A percentile compares a stretch with the other conserved stretches of the same genome.
Evolutionary conservation across 768 basidiomycete species (phyloP).

Genomic region (Lactarius quietus): DNA sequence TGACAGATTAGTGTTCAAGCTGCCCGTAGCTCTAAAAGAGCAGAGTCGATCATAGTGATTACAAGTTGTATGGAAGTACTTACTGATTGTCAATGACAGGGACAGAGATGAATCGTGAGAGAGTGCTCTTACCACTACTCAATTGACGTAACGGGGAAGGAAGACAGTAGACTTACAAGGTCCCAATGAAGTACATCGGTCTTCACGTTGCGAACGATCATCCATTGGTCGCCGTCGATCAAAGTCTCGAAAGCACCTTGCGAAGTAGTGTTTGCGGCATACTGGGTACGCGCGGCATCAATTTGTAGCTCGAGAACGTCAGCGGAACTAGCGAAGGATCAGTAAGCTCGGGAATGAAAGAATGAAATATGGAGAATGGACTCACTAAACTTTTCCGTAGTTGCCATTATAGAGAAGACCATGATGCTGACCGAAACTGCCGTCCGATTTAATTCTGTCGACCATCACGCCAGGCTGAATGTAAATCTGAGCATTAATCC

Average conservation of each 20-base stretch:
- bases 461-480: conserved; percentile 45
- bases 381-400: conserved; percentile 54
- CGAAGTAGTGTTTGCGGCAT: conserved; percentile 40
- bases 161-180: conserved; percentile 43
- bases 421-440: conserved; percentile 48
- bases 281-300: conserved; percentile 56
- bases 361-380: not conserved
- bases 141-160: not conserved
- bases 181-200: conserved; percentile 68
- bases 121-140: conserved; percentile 43
- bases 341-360: not conserved
- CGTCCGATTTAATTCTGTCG: conserved; percentile 57
- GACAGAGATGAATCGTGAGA: conserved; percentile 66
- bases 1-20: conserved; percentile 33
- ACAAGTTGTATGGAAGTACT: conserved; percentile 22
- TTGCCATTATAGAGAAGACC: conserved; percentile 67
- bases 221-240: conserved; percentile 62
- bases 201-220: conserved; percentile 58
- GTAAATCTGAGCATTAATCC: conserved; percentile 51
- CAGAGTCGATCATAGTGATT: not conserved
- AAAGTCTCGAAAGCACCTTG: conserved; percentile 51
- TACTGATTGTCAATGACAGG: conserved; percentile 49
- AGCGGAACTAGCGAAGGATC: conserved; percentile 44
- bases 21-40: conserved; percentile 28
- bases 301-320: conserved; percentile 60